Evolutionary conservation across 129 eudicot species (phyloP).

Genomic region (Lonicera japonica): DNA sequence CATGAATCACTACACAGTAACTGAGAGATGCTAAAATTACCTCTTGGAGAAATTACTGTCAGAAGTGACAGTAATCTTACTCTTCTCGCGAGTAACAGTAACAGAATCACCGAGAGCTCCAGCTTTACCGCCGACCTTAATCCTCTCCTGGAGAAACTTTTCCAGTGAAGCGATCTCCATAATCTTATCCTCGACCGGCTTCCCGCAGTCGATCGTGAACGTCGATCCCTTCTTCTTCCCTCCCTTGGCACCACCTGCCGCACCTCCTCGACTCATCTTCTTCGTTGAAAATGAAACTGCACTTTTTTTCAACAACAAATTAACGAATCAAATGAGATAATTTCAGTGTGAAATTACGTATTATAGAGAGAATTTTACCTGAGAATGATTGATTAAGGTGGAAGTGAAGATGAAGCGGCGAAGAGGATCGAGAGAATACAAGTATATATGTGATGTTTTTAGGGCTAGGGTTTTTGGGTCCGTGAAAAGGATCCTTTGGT

Average conservation of each 20-base stretch:
- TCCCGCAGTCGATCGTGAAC: constrained; percentile 6
- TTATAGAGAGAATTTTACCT: too few relatives aligned
- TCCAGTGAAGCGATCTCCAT: constrained; percentile 2
- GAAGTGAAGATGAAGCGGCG: too few relatives aligned
- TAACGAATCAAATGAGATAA: too few relatives aligned
- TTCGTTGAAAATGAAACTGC: too few relatives aligned
- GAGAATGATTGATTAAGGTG: too few relatives aligned
- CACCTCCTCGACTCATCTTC: background rate
- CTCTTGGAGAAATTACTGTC: background rate
- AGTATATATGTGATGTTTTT: too few relatives aligned
- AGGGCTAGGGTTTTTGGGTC: too few relatives aligned
- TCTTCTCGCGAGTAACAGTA: background rate
- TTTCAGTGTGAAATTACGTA: too few relatives aligned
- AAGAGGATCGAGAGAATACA: too few relatives aligned
- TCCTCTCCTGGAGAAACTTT: constrained; percentile 1
- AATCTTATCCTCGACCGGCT: constrained; percentile 2
- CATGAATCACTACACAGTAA: too few relatives aligned
- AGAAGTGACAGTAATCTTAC: background rate
- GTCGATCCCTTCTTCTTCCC: constrained; percentile 1
- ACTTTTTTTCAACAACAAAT: too few relatives aligned
- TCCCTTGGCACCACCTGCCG: background rate
- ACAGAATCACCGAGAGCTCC: background rate
- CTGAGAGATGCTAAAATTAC: background rate
- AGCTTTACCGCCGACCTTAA: constrained; percentile 1
- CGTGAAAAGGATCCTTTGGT: too few relatives aligned